Base-by-base conservation (phyloP, 805 yeast species). In the Candida golubevii region DNA sequence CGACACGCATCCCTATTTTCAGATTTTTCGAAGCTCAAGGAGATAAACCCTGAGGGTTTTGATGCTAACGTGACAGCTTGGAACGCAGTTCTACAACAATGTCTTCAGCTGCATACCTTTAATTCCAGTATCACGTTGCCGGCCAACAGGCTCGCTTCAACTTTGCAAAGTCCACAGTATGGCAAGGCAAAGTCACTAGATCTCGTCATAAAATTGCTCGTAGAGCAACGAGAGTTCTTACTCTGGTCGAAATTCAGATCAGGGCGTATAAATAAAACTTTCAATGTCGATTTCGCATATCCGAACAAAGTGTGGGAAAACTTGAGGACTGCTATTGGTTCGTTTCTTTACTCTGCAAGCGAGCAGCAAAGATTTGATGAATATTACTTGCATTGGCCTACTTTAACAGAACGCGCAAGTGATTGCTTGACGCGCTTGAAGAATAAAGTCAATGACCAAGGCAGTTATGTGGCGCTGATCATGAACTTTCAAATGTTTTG, bases 61-160 rank as follows among this genome's bases (percentile, higher is more conserved):
- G 67, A 67, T 8, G 75, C 75, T 26, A 71, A 71, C 42, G 47
- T 69, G n/a, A 51, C 53, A 1, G 73, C 75, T 2, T 71, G 75
- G 75, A 34, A 26, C 10, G 54, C 54, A 7, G 39, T 67, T 26
- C 49, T 66, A 29, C 46, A 48, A 14, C 32, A 54, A 7, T 44
- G 50, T 26, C 44, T 53, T 14, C 35, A 28, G 13, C 12, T 18
- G 8, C 50, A 47, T 35, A 47, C 45, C 1, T 53, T 53, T 39
- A 35, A 33, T 12, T 47, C 55, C 14, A 39, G 47, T 15, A 38
- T 70, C 31, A 44, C 60, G 6, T 43, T 66, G 12, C 65, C 69
- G 0, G 50, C 46, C 4, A 35, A 38, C 1, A 15, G 32, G 15
- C 45, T 51, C 35, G 34, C 50, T 1, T 14, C 35, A 8, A 30